These are phyloP conservation scores for Sordariomycetes sp. DNA, from an alignment of 2,329 filamentous ascomycete species.

Conservation along the genomic window DNA sequence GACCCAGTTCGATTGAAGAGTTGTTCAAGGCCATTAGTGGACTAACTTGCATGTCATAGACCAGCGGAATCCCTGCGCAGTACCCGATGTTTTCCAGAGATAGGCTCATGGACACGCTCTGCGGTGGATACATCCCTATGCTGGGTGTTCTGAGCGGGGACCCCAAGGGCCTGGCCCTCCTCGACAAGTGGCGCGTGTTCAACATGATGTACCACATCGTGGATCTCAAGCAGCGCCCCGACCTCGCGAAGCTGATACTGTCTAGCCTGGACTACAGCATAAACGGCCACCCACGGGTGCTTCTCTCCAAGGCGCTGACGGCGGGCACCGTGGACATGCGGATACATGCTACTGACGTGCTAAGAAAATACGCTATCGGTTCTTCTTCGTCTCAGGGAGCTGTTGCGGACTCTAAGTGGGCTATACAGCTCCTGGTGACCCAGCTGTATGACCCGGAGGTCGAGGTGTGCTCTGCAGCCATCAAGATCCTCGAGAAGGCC, in stretches of 20 bases:
- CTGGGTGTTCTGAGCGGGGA: conserved; percentile 80
- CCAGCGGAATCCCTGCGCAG: conserved; percentile 65
- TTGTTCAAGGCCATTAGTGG: not conserved
- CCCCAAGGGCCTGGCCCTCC: conserved; percentile 70
- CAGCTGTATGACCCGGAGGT: conserved; percentile 96
- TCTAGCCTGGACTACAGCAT: conserved; percentile 88
- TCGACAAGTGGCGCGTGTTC: conserved; percentile 95
- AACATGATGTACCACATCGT: conserved; percentile 99
- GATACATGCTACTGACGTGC: conserved; percentile 76
- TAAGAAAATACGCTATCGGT: conserved; percentile 74
- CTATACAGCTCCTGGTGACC: conserved; percentile 91
- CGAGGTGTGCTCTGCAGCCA: conserved; percentile 89
- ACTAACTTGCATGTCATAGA: conserved; percentile 27
- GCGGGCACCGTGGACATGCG: conserved; percentile 85
- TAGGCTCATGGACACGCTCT: conserved; percentile 76
- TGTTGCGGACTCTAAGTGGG: conserved; percentile 76
- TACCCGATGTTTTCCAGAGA: conserved; percentile 83
- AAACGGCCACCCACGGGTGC: conserved; percentile 79
- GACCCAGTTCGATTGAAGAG: not conserved
- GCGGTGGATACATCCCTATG: conserved; percentile 88
- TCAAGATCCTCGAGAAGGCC: conserved; percentile 94
- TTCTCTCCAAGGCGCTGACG: conserved; percentile 88
- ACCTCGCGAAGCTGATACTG: conserved; percentile 80
- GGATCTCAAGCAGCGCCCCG: conserved; percentile 80
- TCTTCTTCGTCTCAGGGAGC: conserved; percentile 20